Base-by-base conservation (phyloP, 2,329 filamentous ascomycete genomes). In the Pezicula neosporulosa region DNA sequence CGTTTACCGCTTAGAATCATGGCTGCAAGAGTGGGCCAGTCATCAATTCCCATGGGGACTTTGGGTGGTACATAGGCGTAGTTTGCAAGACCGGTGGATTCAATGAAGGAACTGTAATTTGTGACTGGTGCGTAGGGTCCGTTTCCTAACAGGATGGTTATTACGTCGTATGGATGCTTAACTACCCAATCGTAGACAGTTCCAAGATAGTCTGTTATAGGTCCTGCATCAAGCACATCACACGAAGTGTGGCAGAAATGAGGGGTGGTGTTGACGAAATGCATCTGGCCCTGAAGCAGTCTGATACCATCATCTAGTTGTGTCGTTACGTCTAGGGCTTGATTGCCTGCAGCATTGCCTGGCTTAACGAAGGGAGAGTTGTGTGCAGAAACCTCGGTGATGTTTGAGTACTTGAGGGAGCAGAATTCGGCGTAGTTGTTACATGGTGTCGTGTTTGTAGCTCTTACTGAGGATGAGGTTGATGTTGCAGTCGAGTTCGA, bases 181-280 rank as follows among this genome's bases (percentile, higher is more conserved):
- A 79, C 77, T 2, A 97, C 82, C 92, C 92, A 97, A 41, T 74
- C 67, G 35, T 76, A 77, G 12, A 96, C 87, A 1, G 75, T 77
- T 6, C 74, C 74, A 33, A 97, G 82, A 73, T 90, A 94, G 41
- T 81, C 73, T 49, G 86, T 82, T 47, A 94, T 86, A 7, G 88
- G 85, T 0, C 93, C 92, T 2, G 81, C 89, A 60, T 96, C 86
- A 30, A 96, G 80, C 3, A 96, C 73, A 58, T 90, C 81, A 70
- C 92, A 97, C 43, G 80, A 85, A 1, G 88, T 89, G 68, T 97
- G 92, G 70, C 92, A 97, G 62, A 94, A 90, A 69, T 90, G 87
- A 43, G 87, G 68, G 0, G 78, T 81, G 19, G 70, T 70, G 58
- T 85, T 82, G 1, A 78, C 76, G 68, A 74, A 85, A 54, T 85